Evolutionary conservation across 202 grass and related monocot species (phyloP), one percentile per base, ranked within the genome.

Genomic region (Bolboschoenoplectus hybrid): DNA sequence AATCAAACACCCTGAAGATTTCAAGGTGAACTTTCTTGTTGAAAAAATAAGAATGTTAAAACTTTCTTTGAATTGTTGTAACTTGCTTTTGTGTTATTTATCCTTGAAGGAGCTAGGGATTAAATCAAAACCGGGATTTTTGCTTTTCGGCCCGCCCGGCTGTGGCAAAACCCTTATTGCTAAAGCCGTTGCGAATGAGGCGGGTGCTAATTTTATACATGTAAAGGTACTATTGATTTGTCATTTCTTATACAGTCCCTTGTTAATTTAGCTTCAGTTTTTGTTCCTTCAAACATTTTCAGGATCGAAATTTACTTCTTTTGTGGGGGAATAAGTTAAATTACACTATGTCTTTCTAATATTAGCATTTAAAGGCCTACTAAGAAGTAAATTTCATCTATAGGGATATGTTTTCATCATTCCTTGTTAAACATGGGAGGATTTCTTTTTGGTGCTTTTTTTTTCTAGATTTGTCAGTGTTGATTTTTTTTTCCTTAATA

Each of bases 151-250:
- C 80, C 92, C 91, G 86, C 92, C 92, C 10, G 94, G 94, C 62
- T 94, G 94, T 62, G 94, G 94, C 52, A 97, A 97, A 97, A 97
- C 94, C 71, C 81, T 97, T 43, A 94, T 97, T 82, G 94, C 90
- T 43, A 97, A 97, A 92, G 94, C 92, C 36, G 94, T 94, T 86
- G 94, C 94, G 16, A 90, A 97, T 87, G 90, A 92, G 8, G 92
- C 90, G 83, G 94, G 92, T 38, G 90, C 92, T 79, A 97, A 81
- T 87, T 97, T 97, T 91, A 94, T 97, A 86, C 90, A 97, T 81
- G 91, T 94, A 60, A 91, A 97, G 92, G 92, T 97, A 61, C 38
- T 9, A 26, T 26, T 26, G 26, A 26, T 85, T 70, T 12, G 3
- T 2, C 57, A 78, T 64, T 85, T 26, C 26, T 26, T 26, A 26